Base-by-base conservation (phyloP, 805 yeast species). In the Blastobotrys muscicola region DNA sequence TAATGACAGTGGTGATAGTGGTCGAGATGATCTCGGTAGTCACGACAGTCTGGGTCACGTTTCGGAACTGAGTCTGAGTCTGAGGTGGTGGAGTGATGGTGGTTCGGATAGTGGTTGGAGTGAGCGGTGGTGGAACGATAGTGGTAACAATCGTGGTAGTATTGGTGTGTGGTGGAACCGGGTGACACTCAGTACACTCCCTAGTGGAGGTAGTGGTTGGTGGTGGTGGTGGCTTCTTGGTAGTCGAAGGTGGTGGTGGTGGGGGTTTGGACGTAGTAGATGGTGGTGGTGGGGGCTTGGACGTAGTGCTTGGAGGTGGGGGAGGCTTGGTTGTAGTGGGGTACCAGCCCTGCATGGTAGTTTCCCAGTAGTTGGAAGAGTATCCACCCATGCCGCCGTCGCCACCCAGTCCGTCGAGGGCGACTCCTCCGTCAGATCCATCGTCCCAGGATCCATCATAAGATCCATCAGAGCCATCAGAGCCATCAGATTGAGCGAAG, bases 271-370 rank as follows among this genome's bases (percentile, higher is more conserved):
- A 26, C 15, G 34, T 34, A 11, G 34, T 15, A 14, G 8, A 14
- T n/a, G 34, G 8, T 9, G 12, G 4, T 29, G 35, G 35, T 38
- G 41, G 41, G 14, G 41, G 29, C 10, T 13, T 32, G 5, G 39
- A 14, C 3, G 12, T 12, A n/a, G 29, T 12, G n/a, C n/a, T n/a
- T n/a, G n/a, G n/a, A n/a, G n/a, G n/a, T n/a, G n/a, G n/a, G n/a
- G n/a, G 13, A 34, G n/a, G 12, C 8, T 14, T 13, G 36, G 11
- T 20, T 36, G 30, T 10, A 29, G n/a, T 14, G 29, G 16, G 14
- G 34, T 23, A 14, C 12, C 34, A 12, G 41, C 20, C 9, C 34
- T 14, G 38, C 31, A 12, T 39, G 41, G 41, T 29, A 35, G 32
- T 12, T 31, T 35, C 12, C 36, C 32, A 29, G 33, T 31, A 29